Conservation (phyloP, 345 rosid genomes). For the Salix viminalis region DNA sequence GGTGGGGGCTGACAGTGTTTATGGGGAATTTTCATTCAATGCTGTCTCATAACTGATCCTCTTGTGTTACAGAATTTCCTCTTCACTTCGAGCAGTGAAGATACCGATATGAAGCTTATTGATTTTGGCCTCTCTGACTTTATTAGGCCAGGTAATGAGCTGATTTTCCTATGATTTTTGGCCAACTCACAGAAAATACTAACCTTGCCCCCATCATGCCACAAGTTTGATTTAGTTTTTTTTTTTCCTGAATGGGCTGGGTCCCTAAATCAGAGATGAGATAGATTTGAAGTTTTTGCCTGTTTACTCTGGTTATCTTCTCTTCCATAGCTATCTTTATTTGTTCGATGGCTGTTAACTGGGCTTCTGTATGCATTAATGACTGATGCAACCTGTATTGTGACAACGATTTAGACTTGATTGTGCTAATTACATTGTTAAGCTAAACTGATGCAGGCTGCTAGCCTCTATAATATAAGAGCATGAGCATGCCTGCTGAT, state of each 20-base stretch:
- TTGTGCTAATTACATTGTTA: background rate
- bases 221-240: background rate
- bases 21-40: background rate
- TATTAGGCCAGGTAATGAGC: conserved; percentile 57
- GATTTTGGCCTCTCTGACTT: conserved; percentile 97
- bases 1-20: background rate
- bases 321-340: background rate
- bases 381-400: too few species aligned
- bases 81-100: conserved; percentile 67
- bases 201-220: background rate
- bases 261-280: background rate
- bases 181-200: background rate
- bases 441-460: background rate
- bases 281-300: background rate
- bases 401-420: background rate
- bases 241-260: background rate
- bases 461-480: background rate
- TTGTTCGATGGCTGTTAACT: background rate
- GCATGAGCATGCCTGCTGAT: background rate
- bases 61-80: conserved; percentile 69
- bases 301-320: background rate
- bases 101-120: conserved; percentile 81
- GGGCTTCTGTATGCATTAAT: background rate
- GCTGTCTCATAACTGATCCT: conserved; percentile 8
- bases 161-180: background rate